phyloP scores from a whole-genome alignment of 306 rosid genomes.

The Quercus glauca region DNA sequence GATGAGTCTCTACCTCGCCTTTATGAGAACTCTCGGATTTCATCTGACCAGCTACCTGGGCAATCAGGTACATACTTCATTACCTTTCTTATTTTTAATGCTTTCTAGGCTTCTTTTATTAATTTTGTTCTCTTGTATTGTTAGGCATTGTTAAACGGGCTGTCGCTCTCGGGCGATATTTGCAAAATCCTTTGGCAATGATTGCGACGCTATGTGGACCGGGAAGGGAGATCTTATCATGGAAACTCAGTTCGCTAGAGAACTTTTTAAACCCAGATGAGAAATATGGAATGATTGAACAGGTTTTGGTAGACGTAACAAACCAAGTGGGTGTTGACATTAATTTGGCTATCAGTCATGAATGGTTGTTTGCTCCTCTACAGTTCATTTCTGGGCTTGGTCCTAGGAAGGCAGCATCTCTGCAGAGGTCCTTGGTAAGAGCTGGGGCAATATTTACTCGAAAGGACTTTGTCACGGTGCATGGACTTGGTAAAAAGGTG shows the following conservation, averaged over 20 bases:
- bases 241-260: constrained; percentile 81
- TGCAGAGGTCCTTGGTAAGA: constrained; percentile 87
- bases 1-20: constrained; percentile 93
- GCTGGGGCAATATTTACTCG: constrained; percentile 86
- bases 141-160: constrained; percentile 96
- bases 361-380: constrained; percentile 90
- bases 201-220: constrained; percentile 92
- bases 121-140: constrained; percentile 10
- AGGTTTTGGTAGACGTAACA: constrained; percentile 88
- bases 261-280: constrained; percentile 85
- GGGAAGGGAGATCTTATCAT: constrained; percentile 78
- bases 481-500: constrained; percentile 83
- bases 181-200: constrained; percentile 98
- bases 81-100: not conserved
- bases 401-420: constrained; percentile 94
- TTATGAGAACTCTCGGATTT: constrained; percentile 89
- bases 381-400: constrained; percentile 97
- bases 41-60: constrained; percentile 89
- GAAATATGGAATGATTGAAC: constrained; percentile 83
- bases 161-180: constrained; percentile 91
- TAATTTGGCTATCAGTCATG: constrained; percentile 84
- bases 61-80: constrained; percentile 55
- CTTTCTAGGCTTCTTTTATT: constrained; percentile 2
- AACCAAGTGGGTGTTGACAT: constrained; percentile 93
- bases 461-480: constrained; percentile 78